A percentile compares a stretch with the other conserved stretches of the same genome.
phyloP scores from a whole-genome alignment of 345 rosid species.

The Citropsis articulata region DNA sequence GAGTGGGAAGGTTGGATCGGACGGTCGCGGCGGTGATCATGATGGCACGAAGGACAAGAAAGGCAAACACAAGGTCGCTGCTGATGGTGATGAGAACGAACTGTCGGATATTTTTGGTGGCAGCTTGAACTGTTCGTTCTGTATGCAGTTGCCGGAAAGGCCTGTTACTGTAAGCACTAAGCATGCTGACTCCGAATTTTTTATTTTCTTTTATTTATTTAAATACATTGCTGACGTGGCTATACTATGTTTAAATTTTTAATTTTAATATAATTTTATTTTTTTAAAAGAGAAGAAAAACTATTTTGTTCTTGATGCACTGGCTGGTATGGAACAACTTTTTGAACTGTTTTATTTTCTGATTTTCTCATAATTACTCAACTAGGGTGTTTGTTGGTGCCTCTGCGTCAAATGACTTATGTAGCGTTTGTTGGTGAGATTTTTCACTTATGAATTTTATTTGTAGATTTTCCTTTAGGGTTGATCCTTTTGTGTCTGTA shows the following conservation, averaged over 20 bases:
- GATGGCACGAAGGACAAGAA: slow-evolving; percentile 1
- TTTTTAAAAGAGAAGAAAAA: not conserved
- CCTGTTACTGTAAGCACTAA: slow-evolving; percentile 39
- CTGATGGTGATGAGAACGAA: slow-evolving; percentile 3
- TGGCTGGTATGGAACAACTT: not conserved
- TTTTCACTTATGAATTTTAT: not conserved
- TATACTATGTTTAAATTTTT: too few relatives aligned
- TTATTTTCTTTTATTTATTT: not conserved
- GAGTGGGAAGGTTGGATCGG: slow-evolving; percentile 27
- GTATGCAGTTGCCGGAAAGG: slow-evolving; percentile 37
- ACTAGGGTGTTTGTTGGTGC: not conserved
- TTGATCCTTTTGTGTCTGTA: not conserved
- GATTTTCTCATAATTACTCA: not conserved
- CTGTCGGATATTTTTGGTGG: slow-evolving; percentile 26
- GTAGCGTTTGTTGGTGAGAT: not conserved
- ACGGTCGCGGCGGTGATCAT: not conserved
- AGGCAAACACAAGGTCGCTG: slow-evolving; percentile 1
- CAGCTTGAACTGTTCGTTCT: slow-evolving; percentile 35
- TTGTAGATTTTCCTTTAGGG: not conserved
- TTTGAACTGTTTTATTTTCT: not conserved
- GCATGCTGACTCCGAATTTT: not conserved
- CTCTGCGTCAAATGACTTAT: not conserved
- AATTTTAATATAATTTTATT: not conserved
- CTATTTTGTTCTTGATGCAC: not conserved
- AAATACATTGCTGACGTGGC: not conserved